Evolutionary conservation across 176 grass and related monocot species (phyloP).

Genomic region (Triticum aestivum): IWGSC_CS_RefSeq_v2.1 NC_057802.1:453281026-453281525

Average conservation of each 20-base stretch:
- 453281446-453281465: background rate
- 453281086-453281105: too few relatives aligned
- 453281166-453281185: too few relatives aligned
- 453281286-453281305: slow-evolving; percentile 30
- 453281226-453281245: background rate
- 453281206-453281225: too few relatives aligned
- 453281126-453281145: too few relatives aligned
- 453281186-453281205: too few relatives aligned
- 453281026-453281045: too few relatives aligned
- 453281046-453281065: too few relatives aligned
- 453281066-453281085: too few relatives aligned
- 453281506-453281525: too few relatives aligned
- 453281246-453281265: background rate
- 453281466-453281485: background rate
- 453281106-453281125: too few relatives aligned
- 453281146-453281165: too few relatives aligned
- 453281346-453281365: background rate
- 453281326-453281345: slow-evolving; percentile 17
- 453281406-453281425: background rate
- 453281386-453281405: background rate
- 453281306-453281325: slow-evolving; percentile 47
- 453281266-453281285: slow-evolving; percentile 16
- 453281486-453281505: background rate
- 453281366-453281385: too few relatives aligned
- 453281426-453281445: background rate